A percentile compares a stretch with the other conserved stretches of the same genome.
phyloP scores from a whole-genome alignment of 2,329 filamentous ascomycete genomes.

The Fusarium proliferatum region DNA sequence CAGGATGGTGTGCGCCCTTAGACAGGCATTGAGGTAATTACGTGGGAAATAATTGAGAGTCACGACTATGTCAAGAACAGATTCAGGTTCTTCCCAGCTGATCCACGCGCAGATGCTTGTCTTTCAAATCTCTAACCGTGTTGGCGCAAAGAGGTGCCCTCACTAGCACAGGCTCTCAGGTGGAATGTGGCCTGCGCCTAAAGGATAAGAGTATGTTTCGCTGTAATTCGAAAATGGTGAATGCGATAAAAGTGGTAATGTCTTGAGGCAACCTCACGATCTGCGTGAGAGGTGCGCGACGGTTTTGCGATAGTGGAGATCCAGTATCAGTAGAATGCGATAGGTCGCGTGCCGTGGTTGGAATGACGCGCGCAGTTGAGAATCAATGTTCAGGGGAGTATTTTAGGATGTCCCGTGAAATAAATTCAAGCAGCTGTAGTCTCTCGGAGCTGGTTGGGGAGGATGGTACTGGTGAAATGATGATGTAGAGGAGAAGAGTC shows the following conservation, averaged over 20 bases:
- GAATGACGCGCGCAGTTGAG: slow-evolving; percentile 6
- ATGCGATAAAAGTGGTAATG: not conserved
- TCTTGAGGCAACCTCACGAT: not conserved
- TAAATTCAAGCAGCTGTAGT: not conserved
- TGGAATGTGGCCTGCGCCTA: slow-evolving; percentile 7
- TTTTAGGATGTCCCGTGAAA: not conserved
- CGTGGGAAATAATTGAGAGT: slow-evolving; percentile 49
- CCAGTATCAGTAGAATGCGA: slow-evolving; percentile 20
- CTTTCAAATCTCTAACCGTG: slow-evolving; percentile 39
- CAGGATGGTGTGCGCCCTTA: slow-evolving; percentile 42
- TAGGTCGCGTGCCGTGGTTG: slow-evolving; percentile 30
- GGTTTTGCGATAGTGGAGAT: slow-evolving; percentile 7
- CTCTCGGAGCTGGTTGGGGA: not conserved
- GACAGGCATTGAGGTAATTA: slow-evolving; percentile 48
- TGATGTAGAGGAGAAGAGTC: slow-evolving; percentile 41
- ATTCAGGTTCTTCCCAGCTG: slow-evolving; percentile 40
- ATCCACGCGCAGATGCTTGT: slow-evolving; percentile 39
- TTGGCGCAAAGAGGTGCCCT: slow-evolving; percentile 29
- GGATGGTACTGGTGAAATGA: slow-evolving; percentile 14
- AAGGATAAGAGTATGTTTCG: not conserved
- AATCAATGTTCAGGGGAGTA: not conserved
- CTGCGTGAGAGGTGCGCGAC: slow-evolving; percentile 13
- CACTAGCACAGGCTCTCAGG: slow-evolving; percentile 11
- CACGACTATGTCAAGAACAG: slow-evolving; percentile 50
- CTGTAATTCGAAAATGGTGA: not conserved